Evolutionary conservation across 169 alveolate genomes (phyloP).

Genomic region (Perkinsus chesapeaki): DNA sequence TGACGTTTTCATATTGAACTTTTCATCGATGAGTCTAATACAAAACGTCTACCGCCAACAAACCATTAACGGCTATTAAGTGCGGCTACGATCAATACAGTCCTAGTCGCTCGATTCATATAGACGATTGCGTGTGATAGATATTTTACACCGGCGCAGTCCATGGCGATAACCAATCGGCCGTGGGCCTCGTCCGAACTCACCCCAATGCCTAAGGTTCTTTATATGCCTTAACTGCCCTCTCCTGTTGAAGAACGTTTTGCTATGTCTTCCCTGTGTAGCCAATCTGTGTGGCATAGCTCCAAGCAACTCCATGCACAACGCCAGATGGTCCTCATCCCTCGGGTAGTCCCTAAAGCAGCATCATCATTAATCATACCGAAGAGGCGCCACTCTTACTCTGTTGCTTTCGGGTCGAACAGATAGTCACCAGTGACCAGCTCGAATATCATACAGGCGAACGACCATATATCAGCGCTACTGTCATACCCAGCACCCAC

Average conservation of each 20-base stretch:
- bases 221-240: slow-evolving; percentile 62
- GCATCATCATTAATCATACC: slow-evolving; percentile 9
- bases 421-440: slow-evolving; percentile 94
- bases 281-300: slow-evolving; percentile 22
- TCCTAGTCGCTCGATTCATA: too few relatives aligned
- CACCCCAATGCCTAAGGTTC: slow-evolving; percentile 49
- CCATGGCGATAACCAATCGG: too few relatives aligned
- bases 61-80: too few relatives aligned
- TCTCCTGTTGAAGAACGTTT: slow-evolving; percentile 47
- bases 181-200: too few relatives aligned
- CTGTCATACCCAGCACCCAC: slow-evolving; percentile 85
- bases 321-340: slow-evolving; percentile 85
- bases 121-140: too few relatives aligned
- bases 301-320: slow-evolving; percentile 82
- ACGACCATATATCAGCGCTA: slow-evolving; percentile 95
- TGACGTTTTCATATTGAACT: slow-evolving; percentile 22
- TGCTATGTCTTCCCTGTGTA: slow-evolving; percentile 17
- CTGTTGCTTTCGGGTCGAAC: slow-evolving; percentile 90
- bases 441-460: slow-evolving; percentile 96
- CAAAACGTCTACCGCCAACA: too few relatives aligned
- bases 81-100: too few relatives aligned
- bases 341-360: slow-evolving; percentile 51
- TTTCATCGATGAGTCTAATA: too few relatives aligned
- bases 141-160: too few relatives aligned
- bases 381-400: slow-evolving; percentile 46